Conservation (phyloP, 2,329 filamentous ascomycete genomes). For the Blumeria hordei region DNA sequence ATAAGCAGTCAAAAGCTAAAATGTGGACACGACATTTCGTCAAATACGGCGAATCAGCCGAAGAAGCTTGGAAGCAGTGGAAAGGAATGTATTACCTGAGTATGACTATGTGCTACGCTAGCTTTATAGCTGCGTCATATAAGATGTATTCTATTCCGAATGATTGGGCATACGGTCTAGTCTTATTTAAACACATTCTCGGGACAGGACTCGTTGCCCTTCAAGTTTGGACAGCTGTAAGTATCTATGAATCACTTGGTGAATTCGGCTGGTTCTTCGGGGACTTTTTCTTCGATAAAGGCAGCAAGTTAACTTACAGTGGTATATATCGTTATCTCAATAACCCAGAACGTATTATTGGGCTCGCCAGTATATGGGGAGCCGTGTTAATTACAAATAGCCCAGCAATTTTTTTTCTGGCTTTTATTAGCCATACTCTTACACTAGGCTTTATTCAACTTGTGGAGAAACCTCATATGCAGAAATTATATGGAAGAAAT, state of each 20-base stretch:
- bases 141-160: conserved; percentile 82
- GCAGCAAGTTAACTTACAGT: conserved; percentile 74
- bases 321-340: conserved; percentile 97
- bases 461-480: conserved; percentile 92
- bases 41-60: conserved; percentile 76
- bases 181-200: conserved; percentile 65
- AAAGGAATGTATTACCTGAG: conserved; percentile 87
- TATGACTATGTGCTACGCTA: conserved; percentile 71
- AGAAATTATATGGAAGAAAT: conserved; percentile 76
- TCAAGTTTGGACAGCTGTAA: conserved; percentile 78
- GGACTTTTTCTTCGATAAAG: conserved; percentile 90
- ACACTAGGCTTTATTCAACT: conserved; percentile 76
- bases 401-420: conserved; percentile 62
- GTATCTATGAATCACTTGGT: conserved; percentile 83
- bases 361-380: conserved; percentile 87
- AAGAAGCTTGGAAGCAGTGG: conserved; percentile 94
- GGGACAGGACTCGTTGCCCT: conserved; percentile 60
- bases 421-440: conserved; percentile 62
- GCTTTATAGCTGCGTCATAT: conserved; percentile 78
- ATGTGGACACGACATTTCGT: conserved; percentile 94
- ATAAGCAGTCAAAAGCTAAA: conserved; percentile 70
- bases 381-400: conserved; percentile 85
- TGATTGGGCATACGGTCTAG: conserved; percentile 72
- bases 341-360: conserved; percentile 85
- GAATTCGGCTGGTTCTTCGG: conserved; percentile 99